phyloP scores from a whole-genome alignment of 1,284 basidiomycete genomes.

The Sphaerobolus stellatus region DNA sequence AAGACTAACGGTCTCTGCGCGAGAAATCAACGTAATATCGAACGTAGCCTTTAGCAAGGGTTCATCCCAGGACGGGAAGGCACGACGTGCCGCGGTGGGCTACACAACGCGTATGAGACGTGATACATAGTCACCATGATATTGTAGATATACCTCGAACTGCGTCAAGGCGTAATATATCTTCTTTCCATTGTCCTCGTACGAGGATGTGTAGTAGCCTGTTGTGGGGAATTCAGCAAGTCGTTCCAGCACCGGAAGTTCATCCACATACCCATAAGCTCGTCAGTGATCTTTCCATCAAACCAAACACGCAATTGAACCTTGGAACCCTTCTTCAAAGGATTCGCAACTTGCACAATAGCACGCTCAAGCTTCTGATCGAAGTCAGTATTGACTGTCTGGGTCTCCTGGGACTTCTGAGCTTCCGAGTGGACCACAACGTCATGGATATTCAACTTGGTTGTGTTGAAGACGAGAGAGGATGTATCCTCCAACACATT shows the following conservation, averaged over 20 bases:
- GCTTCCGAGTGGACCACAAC: slow-evolving; percentile 64
- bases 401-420: slow-evolving; percentile 52
- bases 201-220: slow-evolving; percentile 42
- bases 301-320: slow-evolving; percentile 65
- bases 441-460: slow-evolving; percentile 65
- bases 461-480: slow-evolving; percentile 69
- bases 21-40: slow-evolving; percentile 49
- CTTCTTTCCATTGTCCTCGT: slow-evolving; percentile 55
- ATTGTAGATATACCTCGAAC: slow-evolving; percentile 54
- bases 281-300: slow-evolving; percentile 60
- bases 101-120: slow-evolving; percentile 24
- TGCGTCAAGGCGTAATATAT: slow-evolving; percentile 80
- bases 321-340: slow-evolving; percentile 60
- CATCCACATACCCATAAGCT: slow-evolving; percentile 55
- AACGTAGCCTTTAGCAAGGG: slow-evolving; percentile 55
- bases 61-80: slow-evolving; percentile 53
- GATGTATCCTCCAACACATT: slow-evolving; percentile 69
- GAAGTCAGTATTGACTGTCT: slow-evolving; percentile 45
- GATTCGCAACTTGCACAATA: slow-evolving; percentile 54
- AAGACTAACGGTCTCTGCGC: slow-evolving; percentile 34
- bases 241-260: not conserved
- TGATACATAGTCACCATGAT: not conserved
- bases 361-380: slow-evolving; percentile 67
- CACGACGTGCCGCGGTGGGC: slow-evolving; percentile 46
- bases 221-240: not conserved